phyloP scores from a whole-genome alignment of 768 basidiomycete genomes.

The Auricularia sp. region DNA sequence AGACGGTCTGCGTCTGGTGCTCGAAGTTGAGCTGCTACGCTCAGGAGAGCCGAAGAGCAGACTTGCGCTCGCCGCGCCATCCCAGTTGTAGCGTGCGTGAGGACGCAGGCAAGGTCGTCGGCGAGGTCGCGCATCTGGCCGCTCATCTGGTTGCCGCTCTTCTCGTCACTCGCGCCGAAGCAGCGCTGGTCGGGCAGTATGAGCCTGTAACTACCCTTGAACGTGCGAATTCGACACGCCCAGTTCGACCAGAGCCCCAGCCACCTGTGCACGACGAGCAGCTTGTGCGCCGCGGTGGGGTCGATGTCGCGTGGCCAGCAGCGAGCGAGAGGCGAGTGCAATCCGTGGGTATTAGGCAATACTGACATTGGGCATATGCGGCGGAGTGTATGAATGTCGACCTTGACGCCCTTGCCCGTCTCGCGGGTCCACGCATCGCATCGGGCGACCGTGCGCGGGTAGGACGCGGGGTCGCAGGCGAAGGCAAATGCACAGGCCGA shows the following conservation, averaged over 20 bases:
- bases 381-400: conserved; percentile 35
- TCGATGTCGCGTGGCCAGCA: conserved; percentile 57
- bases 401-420: conserved; percentile 15
- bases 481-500: neutral
- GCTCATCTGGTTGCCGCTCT: conserved; percentile 49
- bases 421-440: conserved; percentile 5
- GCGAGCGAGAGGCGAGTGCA: neutral
- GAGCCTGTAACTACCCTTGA: conserved; percentile 56
- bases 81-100: conserved; percentile 69
- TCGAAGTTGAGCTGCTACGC: conserved; percentile 53
- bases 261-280: conserved; percentile 73
- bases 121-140: conserved; percentile 52
- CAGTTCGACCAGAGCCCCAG: conserved; percentile 68
- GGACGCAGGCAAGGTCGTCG: conserved; percentile 52
- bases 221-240: conserved; percentile 59
- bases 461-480: conserved; percentile 6
- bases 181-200: conserved; percentile 58
- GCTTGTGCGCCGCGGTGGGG: conserved; percentile 35
- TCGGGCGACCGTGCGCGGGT: conserved; percentile 5
- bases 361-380: neutral
- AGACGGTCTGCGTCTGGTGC: conserved; percentile 33
- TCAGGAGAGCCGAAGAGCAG: conserved; percentile 60
- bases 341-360: neutral
- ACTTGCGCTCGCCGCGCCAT: conserved; percentile 27
- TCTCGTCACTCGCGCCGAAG: conserved; percentile 58